Base-by-base conservation (phyloP, 192 early-diverging fungal genomes). In the Entomortierella parvispora region DNA sequence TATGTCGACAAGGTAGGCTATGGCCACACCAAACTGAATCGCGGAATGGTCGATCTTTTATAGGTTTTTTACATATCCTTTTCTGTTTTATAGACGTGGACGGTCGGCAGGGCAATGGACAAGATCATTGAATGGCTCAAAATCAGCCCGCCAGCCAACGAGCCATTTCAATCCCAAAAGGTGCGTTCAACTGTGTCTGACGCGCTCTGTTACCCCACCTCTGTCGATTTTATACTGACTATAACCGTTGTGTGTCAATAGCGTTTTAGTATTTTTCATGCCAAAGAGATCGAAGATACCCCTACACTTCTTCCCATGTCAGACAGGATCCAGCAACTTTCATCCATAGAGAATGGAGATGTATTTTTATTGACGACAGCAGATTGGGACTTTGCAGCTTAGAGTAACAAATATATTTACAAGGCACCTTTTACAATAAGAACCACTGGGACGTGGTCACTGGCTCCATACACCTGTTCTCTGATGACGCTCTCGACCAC, bases 381-480 rank as follows among this genome's bases (percentile, higher is more conserved):
- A 15, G 59, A 76, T n/a, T 61, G 58, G 45, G 17, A 11, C 8
- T 76, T 46, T 50, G 3, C 34, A 23, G 29, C 18, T 11, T 3
- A 62, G 51, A 12, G 25, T 26, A 26, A 3, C 2, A 52, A 2
- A 26, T 52, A 52, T 52, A 1, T 28, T 32, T 60, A 80, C 50
- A 64, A 54, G 12, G 58, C 53, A 11, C 62, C 83, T 33, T 83
- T 86, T 18, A 92, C 64, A 25, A 84, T 76, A 46, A 94, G 48
- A 40, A 91, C 87, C 44, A 96, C 58, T 23, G 95, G 95, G 12
- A 94, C 88, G 76, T 96, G 95, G 65, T 96, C 95, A 82, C 93
- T 94, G 22, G 94, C 93, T 5, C 95, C 95, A 71, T 93, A 96
- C 49, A 85, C 87, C 63, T 94, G 81, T 46, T 92, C 88, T 29